Conservation (phyloP, 371 early-diverging fungal species). For the Mycotypha africana region DNA sequence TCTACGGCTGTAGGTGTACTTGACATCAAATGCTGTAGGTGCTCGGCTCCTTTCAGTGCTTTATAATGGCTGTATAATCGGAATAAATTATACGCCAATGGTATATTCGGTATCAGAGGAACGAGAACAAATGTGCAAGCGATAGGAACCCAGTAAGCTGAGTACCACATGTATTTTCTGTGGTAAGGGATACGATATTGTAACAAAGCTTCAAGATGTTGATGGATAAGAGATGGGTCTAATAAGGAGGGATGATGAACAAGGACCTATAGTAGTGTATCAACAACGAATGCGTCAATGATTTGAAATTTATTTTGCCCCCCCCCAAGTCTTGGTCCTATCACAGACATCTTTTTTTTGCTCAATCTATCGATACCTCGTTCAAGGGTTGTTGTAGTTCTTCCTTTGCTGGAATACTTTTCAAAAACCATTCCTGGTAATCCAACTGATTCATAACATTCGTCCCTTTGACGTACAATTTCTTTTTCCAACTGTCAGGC, state of each 20-base stretch:
- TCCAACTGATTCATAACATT: slow-evolving; percentile 67
- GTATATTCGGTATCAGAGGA: slow-evolving; percentile 79
- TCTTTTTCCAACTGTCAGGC: slow-evolving; percentile 50
- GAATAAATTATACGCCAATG: slow-evolving; percentile 76
- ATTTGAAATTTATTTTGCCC: too few relatives aligned
- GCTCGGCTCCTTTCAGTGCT: slow-evolving; percentile 64
- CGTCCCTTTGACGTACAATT: slow-evolving; percentile 57
- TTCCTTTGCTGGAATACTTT: slow-evolving; percentile 60
- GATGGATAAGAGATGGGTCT: slow-evolving; percentile 22
- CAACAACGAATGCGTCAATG: too few relatives aligned
- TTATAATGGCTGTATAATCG: slow-evolving; percentile 80
- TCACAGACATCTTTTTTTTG: too few relatives aligned
- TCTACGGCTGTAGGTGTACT: too few relatives aligned
- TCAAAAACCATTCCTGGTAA: slow-evolving; percentile 77
- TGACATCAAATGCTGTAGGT: too few relatives aligned
- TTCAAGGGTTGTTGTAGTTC: slow-evolving; percentile 33
- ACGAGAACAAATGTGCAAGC: slow-evolving; percentile 68
- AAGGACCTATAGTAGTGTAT: slow-evolving; percentile 39
- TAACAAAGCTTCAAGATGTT: slow-evolving; percentile 45
- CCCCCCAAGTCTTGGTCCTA: too few relatives aligned
- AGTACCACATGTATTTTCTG: slow-evolving; percentile 63
- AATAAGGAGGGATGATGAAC: slow-evolving; percentile 43
- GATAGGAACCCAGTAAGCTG: slow-evolving; percentile 67
- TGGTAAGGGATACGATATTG: slow-evolving; percentile 61
- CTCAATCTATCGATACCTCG: slow-evolving; percentile 25